Evolutionary conservation across 78 protist species (phyloP).

Genomic region (Dictyostelium citrinum): DNA sequence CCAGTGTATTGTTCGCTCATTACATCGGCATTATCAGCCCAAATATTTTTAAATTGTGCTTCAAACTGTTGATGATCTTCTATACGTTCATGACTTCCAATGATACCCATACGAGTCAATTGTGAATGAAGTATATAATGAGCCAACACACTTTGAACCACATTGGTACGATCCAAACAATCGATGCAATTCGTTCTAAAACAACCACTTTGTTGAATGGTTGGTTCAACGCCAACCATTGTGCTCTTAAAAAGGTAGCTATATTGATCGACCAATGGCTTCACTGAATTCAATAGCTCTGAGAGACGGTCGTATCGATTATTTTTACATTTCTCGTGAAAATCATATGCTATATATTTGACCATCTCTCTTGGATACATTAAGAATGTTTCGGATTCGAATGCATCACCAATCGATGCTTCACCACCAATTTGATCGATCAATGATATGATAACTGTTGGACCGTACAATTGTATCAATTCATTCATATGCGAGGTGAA

Average conservation of each 20-base stretch:
- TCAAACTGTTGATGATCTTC: conserved; percentile 30
- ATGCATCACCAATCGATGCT: conserved; percentile 62
- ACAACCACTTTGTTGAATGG: conserved; percentile 70
- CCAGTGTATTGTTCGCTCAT: conserved; percentile 85
- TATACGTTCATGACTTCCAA: conserved; percentile 6
- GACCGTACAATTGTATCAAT: conserved; percentile 58
- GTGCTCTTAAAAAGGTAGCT: conserved; percentile 27
- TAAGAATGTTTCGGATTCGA: conserved; percentile 16
- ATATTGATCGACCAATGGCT: conserved; percentile 34
- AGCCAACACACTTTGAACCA: conserved; percentile 88
- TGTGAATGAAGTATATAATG: conserved; percentile 44
- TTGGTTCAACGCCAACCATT: not conserved
- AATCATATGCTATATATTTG: conserved; percentile 70
- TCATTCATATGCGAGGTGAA: conserved; percentile 68
- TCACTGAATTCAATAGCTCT: conserved; percentile 1
- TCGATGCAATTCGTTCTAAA: conserved; percentile 96
- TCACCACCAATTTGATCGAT: conserved; percentile 82
- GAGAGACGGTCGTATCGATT: conserved; percentile 59
- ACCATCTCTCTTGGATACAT: not conserved
- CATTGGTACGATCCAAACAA: conserved; percentile 97
- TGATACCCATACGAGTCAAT: conserved; percentile 77
- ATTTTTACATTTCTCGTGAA: conserved; percentile 74
- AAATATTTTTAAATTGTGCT: conserved; percentile 51
- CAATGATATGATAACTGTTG: conserved; percentile 38
- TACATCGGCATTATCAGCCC: conserved; percentile 86